Evolutionary conservation across 306 rosid genomes (phyloP), one percentile per base, ranked within the genome.

Genomic region (Delonix regia): DNA sequence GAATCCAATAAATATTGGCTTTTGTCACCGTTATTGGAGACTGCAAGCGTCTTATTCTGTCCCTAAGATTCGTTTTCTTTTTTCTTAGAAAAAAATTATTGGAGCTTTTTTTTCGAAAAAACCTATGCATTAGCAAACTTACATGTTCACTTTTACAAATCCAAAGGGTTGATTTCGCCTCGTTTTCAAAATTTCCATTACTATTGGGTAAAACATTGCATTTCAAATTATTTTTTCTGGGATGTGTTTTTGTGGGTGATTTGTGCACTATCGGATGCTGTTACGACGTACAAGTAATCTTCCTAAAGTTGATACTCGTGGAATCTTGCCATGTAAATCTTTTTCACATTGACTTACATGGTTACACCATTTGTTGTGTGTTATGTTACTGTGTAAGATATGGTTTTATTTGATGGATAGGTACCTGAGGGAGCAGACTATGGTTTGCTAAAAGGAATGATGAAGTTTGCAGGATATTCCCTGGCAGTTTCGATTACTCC

Each of bases 401-500:
- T 75, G 33, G 59, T 76, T 84, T 79, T 53, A 61, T 77, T 81
- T 75, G 36, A 83, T 85, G 77, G 74, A 67, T 76, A 62, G 80
- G 85, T 80, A 81, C 83, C 71, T 51, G 70, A 69, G 49, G 84
- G 87, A 74, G 81, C 82, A 73, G 59, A 61, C 60, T 75, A 82
- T 69, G 81, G 79, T 82, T 76, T 87, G 84, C 78, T 75, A 56
- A 83, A 84, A 77, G 87, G 64, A 83, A 87, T 81, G 84, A 82
- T 85, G 97, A 92, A 84, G 90, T 83, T 92, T 76, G 73, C 92
- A 64, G 89, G 93, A 65, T 83, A 82, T 83, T 90, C 89, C 51
- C 77, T 85, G 57, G 70, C 85, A 16, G 79, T 84, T 86, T 80
- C 92, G 49, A 82, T 76, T 59, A 55, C 81, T 84, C 93, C 93